Conservation (phyloP, 164 flowering plant genomes). For the Stephania cephalantha region DNA sequence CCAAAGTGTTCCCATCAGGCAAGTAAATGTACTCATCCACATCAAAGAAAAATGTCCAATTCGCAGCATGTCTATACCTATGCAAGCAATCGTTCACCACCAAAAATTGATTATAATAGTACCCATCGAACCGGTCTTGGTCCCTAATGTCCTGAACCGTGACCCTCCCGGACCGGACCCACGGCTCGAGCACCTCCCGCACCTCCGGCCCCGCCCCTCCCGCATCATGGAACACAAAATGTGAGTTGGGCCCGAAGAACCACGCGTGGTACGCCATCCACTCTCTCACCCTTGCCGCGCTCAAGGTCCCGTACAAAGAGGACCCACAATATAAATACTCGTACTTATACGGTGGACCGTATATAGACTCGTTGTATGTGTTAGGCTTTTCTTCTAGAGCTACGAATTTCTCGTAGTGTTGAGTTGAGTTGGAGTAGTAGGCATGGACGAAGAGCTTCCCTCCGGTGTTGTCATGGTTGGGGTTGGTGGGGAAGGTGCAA, state of each 20-base stretch:
- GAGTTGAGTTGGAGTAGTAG: slow-evolving; percentile 16
- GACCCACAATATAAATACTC: slow-evolving; percentile 72
- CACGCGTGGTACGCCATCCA: slow-evolving; percentile 76
- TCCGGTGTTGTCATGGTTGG: slow-evolving; percentile 45
- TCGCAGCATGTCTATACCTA: slow-evolving; percentile 40
- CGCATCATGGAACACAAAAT: slow-evolving; percentile 66
- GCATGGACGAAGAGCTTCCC: slow-evolving; percentile 32
- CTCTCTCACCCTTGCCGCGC: slow-evolving; percentile 45
- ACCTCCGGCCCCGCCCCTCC: slow-evolving; percentile 52
- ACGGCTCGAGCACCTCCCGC: slow-evolving; percentile 47
- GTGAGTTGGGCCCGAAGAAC: slow-evolving; percentile 54
- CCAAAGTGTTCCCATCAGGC: slow-evolving; percentile 37
- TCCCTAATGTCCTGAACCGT: slow-evolving; percentile 54
- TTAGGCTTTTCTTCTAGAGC: slow-evolving; percentile 46
- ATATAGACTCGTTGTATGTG: slow-evolving; percentile 34
- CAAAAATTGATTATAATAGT: slow-evolving; percentile 57
- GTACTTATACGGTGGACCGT: slow-evolving; percentile 40
- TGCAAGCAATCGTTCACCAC: slow-evolving; percentile 65
- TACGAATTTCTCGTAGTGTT: slow-evolving; percentile 34
- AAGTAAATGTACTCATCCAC: slow-evolving; percentile 65
- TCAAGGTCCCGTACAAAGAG: slow-evolving; percentile 49
- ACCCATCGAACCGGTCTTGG: slow-evolving; percentile 52
- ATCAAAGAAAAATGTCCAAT: slow-evolving; percentile 66
- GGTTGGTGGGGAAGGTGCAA: slow-evolving; percentile 45
- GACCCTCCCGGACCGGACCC: slow-evolving; percentile 46